Conservation (phyloP, 352 stramenopile genomes). For the Aphanomyces invadans region DNA sequence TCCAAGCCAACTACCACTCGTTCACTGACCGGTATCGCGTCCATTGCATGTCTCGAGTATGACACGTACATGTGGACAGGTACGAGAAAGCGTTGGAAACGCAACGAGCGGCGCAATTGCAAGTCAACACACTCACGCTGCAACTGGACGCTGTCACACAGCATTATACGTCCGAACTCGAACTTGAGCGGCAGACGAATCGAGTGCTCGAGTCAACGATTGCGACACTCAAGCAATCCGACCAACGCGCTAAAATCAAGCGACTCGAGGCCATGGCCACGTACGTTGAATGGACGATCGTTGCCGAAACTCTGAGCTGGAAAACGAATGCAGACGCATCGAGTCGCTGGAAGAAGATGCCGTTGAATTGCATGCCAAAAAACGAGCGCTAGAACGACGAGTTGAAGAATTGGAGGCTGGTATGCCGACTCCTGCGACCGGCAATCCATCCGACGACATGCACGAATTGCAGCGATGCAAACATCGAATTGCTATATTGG, state of each 20-base stretch:
- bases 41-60: background rate
- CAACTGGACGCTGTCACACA: constrained; percentile 55
- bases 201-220: constrained; percentile 43
- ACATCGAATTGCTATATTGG: constrained; percentile 50
- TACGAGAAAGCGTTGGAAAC: constrained; percentile 48
- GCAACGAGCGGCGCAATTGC: constrained; percentile 47
- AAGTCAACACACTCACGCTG: constrained; percentile 31
- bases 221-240: constrained; percentile 45
- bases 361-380: constrained; percentile 9
- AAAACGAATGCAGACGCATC: constrained; percentile 30
- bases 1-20: constrained; percentile 79
- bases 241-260: constrained; percentile 47
- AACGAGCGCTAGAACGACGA: constrained; percentile 14
- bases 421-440: background rate
- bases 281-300: background rate
- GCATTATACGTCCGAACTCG: constrained; percentile 33
- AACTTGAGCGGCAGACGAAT: constrained; percentile 30
- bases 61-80: no score
- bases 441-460: background rate
- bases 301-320: background rate
- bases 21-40: constrained; percentile 31
- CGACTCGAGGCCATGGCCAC: constrained; percentile 68
- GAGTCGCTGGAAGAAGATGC: constrained; percentile 60
- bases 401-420: constrained; percentile 39
- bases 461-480: constrained; percentile 40